phyloP scores from a whole-genome alignment of 73 alveolate genomes.

The Halteria grandinella region DNA sequence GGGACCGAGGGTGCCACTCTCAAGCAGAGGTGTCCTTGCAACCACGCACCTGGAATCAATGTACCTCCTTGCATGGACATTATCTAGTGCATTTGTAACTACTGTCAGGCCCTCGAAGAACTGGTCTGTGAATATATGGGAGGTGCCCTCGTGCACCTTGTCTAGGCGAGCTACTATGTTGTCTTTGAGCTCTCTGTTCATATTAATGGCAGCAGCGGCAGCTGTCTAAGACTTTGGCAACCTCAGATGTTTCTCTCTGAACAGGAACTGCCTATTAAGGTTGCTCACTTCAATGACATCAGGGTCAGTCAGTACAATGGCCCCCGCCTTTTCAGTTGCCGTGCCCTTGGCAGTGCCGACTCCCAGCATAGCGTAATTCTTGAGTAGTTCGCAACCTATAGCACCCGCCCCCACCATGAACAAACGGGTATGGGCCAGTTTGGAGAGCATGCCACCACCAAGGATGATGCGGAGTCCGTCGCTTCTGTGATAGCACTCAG shows the following conservation, averaged over 20 bases:
- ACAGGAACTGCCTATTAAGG: conserved; percentile 89
- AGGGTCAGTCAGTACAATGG: conserved; percentile 90
- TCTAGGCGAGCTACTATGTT: conserved; percentile 87
- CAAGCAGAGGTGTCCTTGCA: conserved; percentile 82
- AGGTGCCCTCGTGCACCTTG: conserved; percentile 90
- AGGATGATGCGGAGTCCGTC: conserved; percentile 73
- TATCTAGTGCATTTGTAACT: conserved; percentile 94
- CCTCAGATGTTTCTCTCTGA: conserved; percentile 94
- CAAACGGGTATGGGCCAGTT: conserved; percentile 64
- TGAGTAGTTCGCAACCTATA: conserved; percentile 95
- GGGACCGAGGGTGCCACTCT: conserved; percentile 97
- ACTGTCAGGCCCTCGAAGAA: conserved; percentile 78
- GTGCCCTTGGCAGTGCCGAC: conserved; percentile 90
- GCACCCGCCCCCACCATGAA: conserved; percentile 98
- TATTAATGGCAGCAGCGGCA: conserved; percentile 93
- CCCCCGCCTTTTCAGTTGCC: conserved; percentile 75
- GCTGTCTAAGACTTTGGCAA: conserved; percentile 92
- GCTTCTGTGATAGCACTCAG: conserved; percentile 60
- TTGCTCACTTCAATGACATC: conserved; percentile 94
- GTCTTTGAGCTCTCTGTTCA: conserved; percentile 84
- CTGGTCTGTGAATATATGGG: conserved; percentile 80
- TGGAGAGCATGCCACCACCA: conserved; percentile 75
- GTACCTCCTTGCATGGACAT: conserved; percentile 93
- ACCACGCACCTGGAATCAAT: conserved; percentile 90
- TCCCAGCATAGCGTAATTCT: conserved; percentile 91